These are phyloP conservation scores for Fusarium nelsonii DNA, from an alignment of 2,329 filamentous ascomycete genomes.

Conservation along the genomic window DNA sequence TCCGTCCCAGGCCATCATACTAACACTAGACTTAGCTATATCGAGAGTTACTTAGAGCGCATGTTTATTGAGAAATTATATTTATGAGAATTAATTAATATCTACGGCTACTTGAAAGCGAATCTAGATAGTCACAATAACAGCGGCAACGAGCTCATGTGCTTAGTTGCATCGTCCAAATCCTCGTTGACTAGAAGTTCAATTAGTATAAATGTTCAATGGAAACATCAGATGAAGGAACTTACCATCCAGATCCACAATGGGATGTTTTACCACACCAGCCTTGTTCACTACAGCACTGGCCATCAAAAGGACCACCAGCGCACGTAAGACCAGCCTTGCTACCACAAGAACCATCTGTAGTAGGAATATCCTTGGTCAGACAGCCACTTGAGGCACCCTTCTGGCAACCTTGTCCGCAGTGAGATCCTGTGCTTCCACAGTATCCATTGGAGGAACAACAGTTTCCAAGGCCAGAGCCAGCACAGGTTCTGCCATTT, in stretches of 20 bases:
- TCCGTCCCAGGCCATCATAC: no score
- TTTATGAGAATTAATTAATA: no score
- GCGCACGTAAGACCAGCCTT: slow-evolving; percentile 13
- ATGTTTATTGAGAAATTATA: no score
- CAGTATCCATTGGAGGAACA: slow-evolving; percentile 15
- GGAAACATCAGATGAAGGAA: fast-evolving
- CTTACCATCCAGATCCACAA: slow-evolving; percentile 21
- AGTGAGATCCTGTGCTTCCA: slow-evolving; percentile 11
- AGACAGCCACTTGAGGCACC: background rate
- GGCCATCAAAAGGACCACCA: slow-evolving; percentile 17
- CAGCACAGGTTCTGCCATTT: slow-evolving; percentile 21
- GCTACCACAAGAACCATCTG: slow-evolving; percentile 3
- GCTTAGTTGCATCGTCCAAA: slow-evolving; percentile 1
- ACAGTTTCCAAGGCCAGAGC: slow-evolving; percentile 18
- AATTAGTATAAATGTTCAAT: background rate
- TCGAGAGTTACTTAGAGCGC: no score
- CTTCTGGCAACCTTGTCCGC: slow-evolving; percentile 22
- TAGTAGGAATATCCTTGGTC: slow-evolving; percentile 1
- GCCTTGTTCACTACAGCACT: slow-evolving; percentile 6
- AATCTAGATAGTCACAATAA: no score
- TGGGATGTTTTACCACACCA: slow-evolving; percentile 6
- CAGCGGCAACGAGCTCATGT: background rate
- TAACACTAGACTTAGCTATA: no score
- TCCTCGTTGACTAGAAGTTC: background rate
- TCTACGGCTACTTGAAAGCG: no score